phyloP scores from a whole-genome alignment of 495 filamentous ascomycete species.

The Rhypophila decipiens region DNA sequence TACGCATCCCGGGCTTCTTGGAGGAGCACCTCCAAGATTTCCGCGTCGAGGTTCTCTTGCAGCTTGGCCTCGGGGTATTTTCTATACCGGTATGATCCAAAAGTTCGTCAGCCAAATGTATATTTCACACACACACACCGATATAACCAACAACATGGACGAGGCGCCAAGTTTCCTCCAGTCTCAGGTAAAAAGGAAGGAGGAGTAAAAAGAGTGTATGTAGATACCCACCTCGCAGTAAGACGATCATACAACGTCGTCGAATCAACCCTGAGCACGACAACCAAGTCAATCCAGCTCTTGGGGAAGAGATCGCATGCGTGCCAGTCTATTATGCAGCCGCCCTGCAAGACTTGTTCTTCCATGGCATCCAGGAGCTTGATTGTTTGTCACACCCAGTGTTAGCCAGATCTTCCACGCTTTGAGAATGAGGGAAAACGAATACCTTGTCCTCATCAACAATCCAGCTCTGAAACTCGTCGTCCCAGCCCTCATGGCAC shows the following conservation, averaged over 20 bases:
- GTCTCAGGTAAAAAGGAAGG: conserved; percentile 1
- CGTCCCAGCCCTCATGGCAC: conserved; percentile 80
- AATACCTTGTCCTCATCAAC: conserved; percentile 88
- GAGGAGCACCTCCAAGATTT: conserved; percentile 93
- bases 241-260: conserved; percentile 81
- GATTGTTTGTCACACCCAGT: not conserved
- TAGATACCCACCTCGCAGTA: conserved; percentile 50
- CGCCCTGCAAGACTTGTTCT: conserved; percentile 69
- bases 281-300: conserved; percentile 91
- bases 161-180: too few relatives aligned
- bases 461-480: conserved; percentile 80
- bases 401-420: not conserved
- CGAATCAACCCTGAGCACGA: conserved; percentile 78
- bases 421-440: not conserved
- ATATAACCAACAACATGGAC: not conserved
- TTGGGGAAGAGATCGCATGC: conserved; percentile 93
- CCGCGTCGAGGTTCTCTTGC: conserved; percentile 92
- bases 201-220: not conserved
- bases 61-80: conserved; percentile 80
- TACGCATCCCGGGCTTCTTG: conserved; percentile 87
- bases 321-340: conserved; percentile 96
- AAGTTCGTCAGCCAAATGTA: not conserved
- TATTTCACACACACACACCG: not conserved
- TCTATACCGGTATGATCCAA: conserved; percentile 28
- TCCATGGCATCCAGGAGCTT: conserved; percentile 88